These are phyloP conservation scores for Carallia brachiata DNA, from an alignment of 345 rosid genomes.

Conservation along the genomic window DNA sequence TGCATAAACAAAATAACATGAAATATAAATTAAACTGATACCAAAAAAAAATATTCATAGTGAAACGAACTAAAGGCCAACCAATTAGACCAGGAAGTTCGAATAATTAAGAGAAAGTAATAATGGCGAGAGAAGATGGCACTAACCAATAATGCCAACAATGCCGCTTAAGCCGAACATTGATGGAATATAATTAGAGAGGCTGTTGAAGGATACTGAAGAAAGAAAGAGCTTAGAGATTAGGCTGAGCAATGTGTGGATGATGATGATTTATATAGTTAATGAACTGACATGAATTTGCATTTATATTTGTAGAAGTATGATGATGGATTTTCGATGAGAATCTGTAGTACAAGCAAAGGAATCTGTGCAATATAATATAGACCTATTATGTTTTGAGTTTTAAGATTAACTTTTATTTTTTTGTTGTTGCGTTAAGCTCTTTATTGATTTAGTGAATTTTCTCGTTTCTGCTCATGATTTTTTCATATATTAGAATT, in stretches of 20 bases:
- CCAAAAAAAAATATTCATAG: neutral
- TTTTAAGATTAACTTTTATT: too few relatives aligned
- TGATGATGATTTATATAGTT: neutral
- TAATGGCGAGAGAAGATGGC: neutral
- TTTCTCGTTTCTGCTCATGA: too few relatives aligned
- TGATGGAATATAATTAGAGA: conserved; percentile 9
- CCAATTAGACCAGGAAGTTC: neutral
- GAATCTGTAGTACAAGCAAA: too few relatives aligned
- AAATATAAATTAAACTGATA: too few relatives aligned
- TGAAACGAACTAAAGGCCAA: neutral
- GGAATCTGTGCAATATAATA: too few relatives aligned
- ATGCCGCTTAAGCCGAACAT: conserved; percentile 47
- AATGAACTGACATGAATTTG: neutral
- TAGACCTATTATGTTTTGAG: too few relatives aligned
- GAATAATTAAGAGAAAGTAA: neutral
- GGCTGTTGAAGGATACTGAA: neutral
- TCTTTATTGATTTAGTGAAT: too few relatives aligned
- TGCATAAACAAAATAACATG: neutral
- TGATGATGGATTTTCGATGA: too few relatives aligned
- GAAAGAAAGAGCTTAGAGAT: neutral
- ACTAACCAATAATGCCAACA: conserved; percentile 50
- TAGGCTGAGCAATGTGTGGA: neutral
- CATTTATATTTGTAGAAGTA: neutral
- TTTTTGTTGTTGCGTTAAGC: too few relatives aligned
- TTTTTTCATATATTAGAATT: too few relatives aligned